These are phyloP conservation scores for Poa annua DNA, from an alignment of 176 grass and related monocot genomes.

Conservation along the genomic window DNA sequence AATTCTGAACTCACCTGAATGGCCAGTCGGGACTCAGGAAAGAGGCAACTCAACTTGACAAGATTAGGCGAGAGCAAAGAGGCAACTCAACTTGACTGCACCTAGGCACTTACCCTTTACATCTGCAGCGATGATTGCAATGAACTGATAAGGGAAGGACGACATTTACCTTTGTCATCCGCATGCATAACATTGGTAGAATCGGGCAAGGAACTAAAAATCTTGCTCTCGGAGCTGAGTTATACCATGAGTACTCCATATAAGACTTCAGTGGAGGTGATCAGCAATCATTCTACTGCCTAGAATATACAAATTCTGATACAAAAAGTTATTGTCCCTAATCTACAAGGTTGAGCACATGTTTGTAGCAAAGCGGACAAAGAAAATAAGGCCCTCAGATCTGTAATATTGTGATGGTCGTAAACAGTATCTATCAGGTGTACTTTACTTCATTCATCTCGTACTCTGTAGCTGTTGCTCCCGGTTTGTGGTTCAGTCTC, in stretches of 20 bases:
- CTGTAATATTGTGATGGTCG: conserved; percentile 29
- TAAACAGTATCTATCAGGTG: conserved; percentile 39
- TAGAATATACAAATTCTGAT: conserved; percentile 54
- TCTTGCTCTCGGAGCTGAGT: conserved; percentile 1
- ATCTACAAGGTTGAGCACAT: conserved; percentile 14
- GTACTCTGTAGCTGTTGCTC: background rate
- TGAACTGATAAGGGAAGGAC: conserved; percentile 48
- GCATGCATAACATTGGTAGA: background rate
- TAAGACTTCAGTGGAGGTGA: conserved; percentile 13
- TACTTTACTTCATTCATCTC: conserved; percentile 32
- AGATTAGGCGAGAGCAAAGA: background rate
- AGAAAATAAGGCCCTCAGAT: conserved; percentile 20
- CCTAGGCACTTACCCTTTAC: background rate
- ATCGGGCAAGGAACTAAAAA: conserved; percentile 23
- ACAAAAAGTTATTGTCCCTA: conserved; percentile 56
- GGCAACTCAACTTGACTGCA: background rate
- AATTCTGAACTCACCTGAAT: background rate
- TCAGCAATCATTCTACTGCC: conserved; percentile 30
- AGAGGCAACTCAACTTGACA: background rate
- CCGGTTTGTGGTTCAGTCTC: conserved; percentile 3
- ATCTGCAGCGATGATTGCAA: background rate
- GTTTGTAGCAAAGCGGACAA: background rate
- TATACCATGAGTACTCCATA: background rate
- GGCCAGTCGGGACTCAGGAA: background rate
- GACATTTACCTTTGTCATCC: conserved; percentile 14